Conservation (phyloP, 768 basidiomycete species). For the Amanita rimosa region DNA sequence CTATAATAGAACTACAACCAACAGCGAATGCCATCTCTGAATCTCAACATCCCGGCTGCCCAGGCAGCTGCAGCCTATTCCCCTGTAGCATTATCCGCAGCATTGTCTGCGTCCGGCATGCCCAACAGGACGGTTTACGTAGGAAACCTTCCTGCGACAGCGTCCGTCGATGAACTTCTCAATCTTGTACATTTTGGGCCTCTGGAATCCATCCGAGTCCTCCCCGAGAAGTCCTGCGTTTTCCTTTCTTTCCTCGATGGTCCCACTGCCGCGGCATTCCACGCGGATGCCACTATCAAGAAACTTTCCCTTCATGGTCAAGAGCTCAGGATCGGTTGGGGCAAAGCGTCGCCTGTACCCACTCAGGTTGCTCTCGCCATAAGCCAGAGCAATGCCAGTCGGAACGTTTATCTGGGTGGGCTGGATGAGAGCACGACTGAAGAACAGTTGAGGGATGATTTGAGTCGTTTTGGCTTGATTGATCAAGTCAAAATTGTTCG, state of each 20-base stretch:
- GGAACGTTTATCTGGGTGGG: slow-evolving; percentile 95
- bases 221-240: slow-evolving; percentile 95
- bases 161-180: slow-evolving; percentile 94
- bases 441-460: slow-evolving; percentile 83
- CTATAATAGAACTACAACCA: slow-evolving; percentile 32
- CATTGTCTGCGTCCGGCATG: slow-evolving; percentile 50
- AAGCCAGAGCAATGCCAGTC: slow-evolving; percentile 81
- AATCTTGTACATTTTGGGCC: slow-evolving; percentile 98
- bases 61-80: slow-evolving; percentile 52
- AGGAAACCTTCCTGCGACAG: slow-evolving; percentile 90
- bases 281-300: slow-evolving; percentile 93
- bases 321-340: slow-evolving; percentile 99
- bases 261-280: slow-evolving; percentile 89
- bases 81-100: slow-evolving; percentile 62
- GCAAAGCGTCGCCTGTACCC: slow-evolving; percentile 85
- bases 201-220: slow-evolving; percentile 86
- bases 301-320: slow-evolving; percentile 89
- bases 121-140: slow-evolving; percentile 93
- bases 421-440: slow-evolving; percentile 87
- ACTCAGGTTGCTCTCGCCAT: slow-evolving; percentile 82
- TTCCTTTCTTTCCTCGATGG: slow-evolving; percentile 98
- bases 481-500: slow-evolving; percentile 99
- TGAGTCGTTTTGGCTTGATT: slow-evolving; percentile 88
- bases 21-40: slow-evolving; percentile 55
- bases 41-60: slow-evolving; percentile 57